phyloP scores from a whole-genome alignment of 140 eudicot genomes.

The Flaveria floridana region DNA sequence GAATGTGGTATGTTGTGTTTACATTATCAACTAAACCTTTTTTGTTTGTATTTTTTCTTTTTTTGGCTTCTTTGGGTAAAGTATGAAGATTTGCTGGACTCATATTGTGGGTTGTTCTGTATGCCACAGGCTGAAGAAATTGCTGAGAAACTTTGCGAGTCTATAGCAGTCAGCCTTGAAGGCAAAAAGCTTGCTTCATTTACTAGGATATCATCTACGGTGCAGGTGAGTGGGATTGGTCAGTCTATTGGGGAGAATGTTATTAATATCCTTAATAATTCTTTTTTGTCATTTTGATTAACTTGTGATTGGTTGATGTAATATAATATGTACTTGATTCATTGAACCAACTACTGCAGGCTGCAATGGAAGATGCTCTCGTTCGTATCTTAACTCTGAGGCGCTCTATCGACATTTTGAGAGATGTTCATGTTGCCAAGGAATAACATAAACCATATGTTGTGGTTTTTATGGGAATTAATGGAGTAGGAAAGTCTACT shows the following conservation, averaged over 20 bases:
- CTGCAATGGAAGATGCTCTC: conserved; percentile 99
- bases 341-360: conserved; percentile 42
- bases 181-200: conserved; percentile 88
- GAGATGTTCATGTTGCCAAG: conserved; percentile 96
- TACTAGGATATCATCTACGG: conserved; percentile 92
- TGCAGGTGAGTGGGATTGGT: conserved; percentile 50
- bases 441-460: conserved; percentile 94
- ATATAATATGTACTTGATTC: background rate
- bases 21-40: background rate
- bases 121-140: conserved; percentile 86
- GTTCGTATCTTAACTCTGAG: conserved; percentile 92
- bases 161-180: conserved; percentile 88
- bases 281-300: background rate
- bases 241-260: background rate
- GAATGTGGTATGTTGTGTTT: conserved; percentile 74
- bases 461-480: conserved; percentile 97
- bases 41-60: too few relatives aligned
- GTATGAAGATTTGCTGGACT: conserved; percentile 2
- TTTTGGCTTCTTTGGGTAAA: conserved; percentile 4
- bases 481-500: conserved; percentile 98
- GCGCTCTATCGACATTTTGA: conserved; percentile 86
- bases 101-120: conserved; percentile 15
- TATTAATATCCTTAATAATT: background rate
- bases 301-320: background rate
- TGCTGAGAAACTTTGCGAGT: conserved; percentile 94